Base-by-base conservation (phyloP, 805 yeast species). In the Hanseniaspora thailandica region DNA sequence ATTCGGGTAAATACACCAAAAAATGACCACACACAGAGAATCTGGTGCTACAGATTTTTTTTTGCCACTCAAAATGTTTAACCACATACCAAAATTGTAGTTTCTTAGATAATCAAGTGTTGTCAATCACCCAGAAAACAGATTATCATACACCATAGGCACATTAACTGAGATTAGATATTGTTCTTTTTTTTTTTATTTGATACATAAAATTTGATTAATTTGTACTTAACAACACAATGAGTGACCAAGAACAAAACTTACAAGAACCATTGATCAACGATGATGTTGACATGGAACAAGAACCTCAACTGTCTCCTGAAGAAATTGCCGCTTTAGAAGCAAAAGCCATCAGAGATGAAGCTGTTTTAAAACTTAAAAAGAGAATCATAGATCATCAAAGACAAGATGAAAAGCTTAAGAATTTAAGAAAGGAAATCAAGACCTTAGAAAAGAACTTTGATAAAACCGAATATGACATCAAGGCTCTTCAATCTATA, bases 391-490 rank as follows among this genome's bases (percentile, higher is more conserved):
- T 85, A 61, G 97, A 93, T 62, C 98, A 93, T 69, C 80, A 95
- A 64, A 86, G 87, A 63, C 87, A 95, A 86, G 97, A 90, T 65
- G 86, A 94, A 43, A 80, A 87, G 62, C 75, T 93, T 62, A 90
- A 87, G 67, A 87, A 82, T 41, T 74, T 89, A 57, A 78, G 98
- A 59, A 70, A 85, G 63, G 78, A 82, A 58, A 85, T 93, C 71
- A 81, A 88, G 67, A 94, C 78, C 60, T 70, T 88, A 59, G 96
- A 88, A 58, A 81, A 79, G 61, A 82, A 81, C 57, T 93, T 80
- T 68, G 90, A 84, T 55, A 88, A 87, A 73, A 90, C 98, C 1
- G 99, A 93, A 67, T 86, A 88, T 60, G 98, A 93, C 63, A 93
- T 93, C 67, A 90, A 88, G 70, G 97, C 97, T 17, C 75, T 93